A percentile compares a stretch with the other conserved stretches of the same genome.
Evolutionary conservation across 1,284 basidiomycete genomes (phyloP).

Genomic region (Tilletiaria anomala): DNA sequence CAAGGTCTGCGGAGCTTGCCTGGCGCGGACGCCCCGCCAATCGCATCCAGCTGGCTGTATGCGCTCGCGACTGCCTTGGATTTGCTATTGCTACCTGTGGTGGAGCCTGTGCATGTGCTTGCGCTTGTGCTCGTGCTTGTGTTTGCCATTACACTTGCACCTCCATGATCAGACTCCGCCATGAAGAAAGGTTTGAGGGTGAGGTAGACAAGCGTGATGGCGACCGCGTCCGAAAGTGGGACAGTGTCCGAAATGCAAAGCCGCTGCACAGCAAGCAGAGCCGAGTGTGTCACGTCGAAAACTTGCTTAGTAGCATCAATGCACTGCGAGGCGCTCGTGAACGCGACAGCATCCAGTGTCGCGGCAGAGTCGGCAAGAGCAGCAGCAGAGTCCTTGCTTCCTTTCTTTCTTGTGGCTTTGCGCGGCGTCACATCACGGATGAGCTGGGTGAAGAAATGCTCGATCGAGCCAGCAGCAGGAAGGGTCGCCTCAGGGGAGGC

Average conservation of each 20-base stretch:
- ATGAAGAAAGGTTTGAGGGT: slow-evolving; percentile 80
- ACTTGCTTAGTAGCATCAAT: too few species aligned
- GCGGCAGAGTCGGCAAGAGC: too few species aligned
- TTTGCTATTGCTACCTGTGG: slow-evolving; percentile 6
- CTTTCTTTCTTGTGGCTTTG: too few species aligned
- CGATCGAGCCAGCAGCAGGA: too few species aligned
- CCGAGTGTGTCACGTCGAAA: slow-evolving; percentile 17
- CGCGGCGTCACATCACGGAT: too few species aligned
- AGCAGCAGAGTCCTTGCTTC: too few species aligned
- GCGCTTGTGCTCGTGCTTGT: neutral
- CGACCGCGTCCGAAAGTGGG: slow-evolving; percentile 37
- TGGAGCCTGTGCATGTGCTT: slow-evolving; percentile 1
- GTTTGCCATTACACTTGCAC: too few species aligned
- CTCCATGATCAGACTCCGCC: slow-evolving; percentile 53
- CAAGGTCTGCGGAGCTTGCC: slow-evolving; percentile 66
- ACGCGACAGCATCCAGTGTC: too few species aligned
- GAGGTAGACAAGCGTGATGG: slow-evolving; percentile 80
- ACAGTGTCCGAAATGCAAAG: slow-evolving; percentile 43
- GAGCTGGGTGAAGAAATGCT: too few species aligned
- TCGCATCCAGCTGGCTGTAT: slow-evolving; percentile 11
- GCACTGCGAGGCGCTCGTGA: too few species aligned
- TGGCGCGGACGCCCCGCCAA: slow-evolving; percentile 45
- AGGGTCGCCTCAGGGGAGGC: neutral
- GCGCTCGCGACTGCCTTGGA: slow-evolving; percentile 10
- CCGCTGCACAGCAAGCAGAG: slow-evolving; percentile 39